phyloP scores from a whole-genome alignment of 2,329 filamentous ascomycete species.

The Cladosporium sp. region DNA sequence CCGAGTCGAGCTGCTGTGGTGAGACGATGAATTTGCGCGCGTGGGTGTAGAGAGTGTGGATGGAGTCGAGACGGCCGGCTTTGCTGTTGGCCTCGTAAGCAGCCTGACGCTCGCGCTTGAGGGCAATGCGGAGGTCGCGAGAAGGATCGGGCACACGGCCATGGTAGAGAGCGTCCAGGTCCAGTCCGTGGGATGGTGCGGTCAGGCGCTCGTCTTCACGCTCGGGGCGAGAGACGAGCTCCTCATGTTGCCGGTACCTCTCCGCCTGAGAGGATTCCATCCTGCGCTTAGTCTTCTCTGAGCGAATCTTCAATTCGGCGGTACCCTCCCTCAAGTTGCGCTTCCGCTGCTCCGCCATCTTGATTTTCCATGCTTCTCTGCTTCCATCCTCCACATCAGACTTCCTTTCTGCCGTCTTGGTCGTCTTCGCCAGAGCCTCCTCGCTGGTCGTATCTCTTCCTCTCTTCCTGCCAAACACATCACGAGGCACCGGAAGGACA shows the following conservation, averaged over 20 bases:
- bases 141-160: slow-evolving; percentile 53
- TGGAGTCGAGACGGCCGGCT: slow-evolving; percentile 50
- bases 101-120: slow-evolving; percentile 23
- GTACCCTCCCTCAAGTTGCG: slow-evolving; percentile 69
- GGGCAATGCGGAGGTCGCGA: slow-evolving; percentile 53
- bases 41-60: slow-evolving; percentile 87
- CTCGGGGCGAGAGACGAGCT: slow-evolving; percentile 58
- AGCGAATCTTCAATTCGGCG: slow-evolving; percentile 62
- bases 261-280: slow-evolving; percentile 39
- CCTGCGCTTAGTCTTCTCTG: slow-evolving; percentile 42
- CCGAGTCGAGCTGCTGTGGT: slow-evolving; percentile 67
- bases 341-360: slow-evolving; percentile 68
- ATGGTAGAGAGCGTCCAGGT: slow-evolving; percentile 29
- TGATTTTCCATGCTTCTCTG: slow-evolving; percentile 61
- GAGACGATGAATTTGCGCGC: slow-evolving; percentile 81
- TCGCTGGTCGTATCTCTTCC: slow-evolving; percentile 53
- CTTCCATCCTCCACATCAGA: slow-evolving; percentile 36
- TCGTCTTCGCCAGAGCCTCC: slow-evolving; percentile 19
- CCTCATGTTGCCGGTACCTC: slow-evolving; percentile 48
- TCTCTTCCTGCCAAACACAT: slow-evolving; percentile 59
- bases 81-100: slow-evolving; percentile 18
- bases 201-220: slow-evolving; percentile 74
- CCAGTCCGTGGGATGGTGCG: slow-evolving; percentile 53
- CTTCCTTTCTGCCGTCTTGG: slow-evolving; percentile 30
- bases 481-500: slow-evolving; percentile 74